A percentile compares a stretch with the other conserved stretches of the same genome.
Conservation (phyloP, 345 rosid genomes). For the Kandelia obovata region DNA sequence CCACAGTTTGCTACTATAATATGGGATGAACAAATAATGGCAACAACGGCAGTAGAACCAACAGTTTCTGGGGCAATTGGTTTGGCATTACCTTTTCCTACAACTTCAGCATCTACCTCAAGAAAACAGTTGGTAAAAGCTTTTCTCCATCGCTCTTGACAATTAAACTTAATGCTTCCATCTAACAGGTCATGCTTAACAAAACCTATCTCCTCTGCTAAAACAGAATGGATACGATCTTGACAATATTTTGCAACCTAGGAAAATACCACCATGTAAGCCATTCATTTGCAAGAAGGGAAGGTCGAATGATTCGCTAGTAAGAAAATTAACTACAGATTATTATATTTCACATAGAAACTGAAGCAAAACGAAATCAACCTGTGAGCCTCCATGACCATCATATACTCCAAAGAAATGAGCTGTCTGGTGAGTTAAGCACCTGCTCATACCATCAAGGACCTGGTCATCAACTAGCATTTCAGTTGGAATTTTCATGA, state of each 20-base stretch:
- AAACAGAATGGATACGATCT: slow-evolving; percentile 59
- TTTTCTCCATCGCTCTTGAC: slow-evolving; percentile 80
- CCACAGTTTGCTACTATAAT: slow-evolving; percentile 89
- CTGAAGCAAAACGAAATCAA: slow-evolving; percentile 14
- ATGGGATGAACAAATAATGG: slow-evolving; percentile 76
- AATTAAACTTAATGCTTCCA: slow-evolving; percentile 46
- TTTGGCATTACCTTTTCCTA: slow-evolving; percentile 48
- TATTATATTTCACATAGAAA: background rate
- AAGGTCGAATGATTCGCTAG: background rate
- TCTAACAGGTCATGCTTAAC: slow-evolving; percentile 38
- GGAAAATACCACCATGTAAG: slow-evolving; percentile 12
- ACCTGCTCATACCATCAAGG: slow-evolving; percentile 51
- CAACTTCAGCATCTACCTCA: slow-evolving; percentile 76
- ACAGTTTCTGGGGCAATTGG: slow-evolving; percentile 92
- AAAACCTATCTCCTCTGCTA: slow-evolving; percentile 63
- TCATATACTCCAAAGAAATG: slow-evolving; percentile 96
- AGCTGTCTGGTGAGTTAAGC: slow-evolving; percentile 55
- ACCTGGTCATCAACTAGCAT: slow-evolving; percentile 62
- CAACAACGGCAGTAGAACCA: slow-evolving; percentile 95
- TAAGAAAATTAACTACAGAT: background rate
- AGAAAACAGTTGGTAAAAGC: slow-evolving; percentile 70
- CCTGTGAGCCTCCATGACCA: slow-evolving; percentile 98
- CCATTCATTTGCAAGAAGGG: background rate
- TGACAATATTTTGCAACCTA: slow-evolving; percentile 92
- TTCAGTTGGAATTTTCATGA: slow-evolving; percentile 63